Percentiles rank a stretch among this genome's conserved stretches.
Conservation (phyloP, 352 stramenopile genomes). For the Halophytophthora polymorphica region DNA sequence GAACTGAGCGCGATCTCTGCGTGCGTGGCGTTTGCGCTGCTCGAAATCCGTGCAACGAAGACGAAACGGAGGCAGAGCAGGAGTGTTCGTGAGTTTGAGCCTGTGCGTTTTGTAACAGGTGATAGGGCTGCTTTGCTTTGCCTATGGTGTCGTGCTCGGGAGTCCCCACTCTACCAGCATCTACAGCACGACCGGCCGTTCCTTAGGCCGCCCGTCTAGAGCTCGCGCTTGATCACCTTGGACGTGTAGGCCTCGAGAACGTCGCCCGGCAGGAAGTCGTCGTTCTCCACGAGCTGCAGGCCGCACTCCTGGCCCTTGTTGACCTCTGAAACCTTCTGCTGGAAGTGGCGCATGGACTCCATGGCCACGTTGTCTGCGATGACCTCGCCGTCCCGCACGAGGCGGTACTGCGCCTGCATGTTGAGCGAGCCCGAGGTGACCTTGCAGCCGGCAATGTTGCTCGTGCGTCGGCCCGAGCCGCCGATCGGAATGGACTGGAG, state of each 20-base stretch:
- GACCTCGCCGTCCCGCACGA: conserved; percentile 90
- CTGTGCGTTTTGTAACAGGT: neutral
- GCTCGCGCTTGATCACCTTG: conserved; percentile 63
- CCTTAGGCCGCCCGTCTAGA: conserved; percentile 30
- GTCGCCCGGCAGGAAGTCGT: conserved; percentile 94
- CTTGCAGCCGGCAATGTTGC: conserved; percentile 94
- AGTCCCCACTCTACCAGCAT: conserved; percentile 11
- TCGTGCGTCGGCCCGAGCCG: conserved; percentile 77
- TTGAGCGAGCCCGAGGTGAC: conserved; percentile 94
- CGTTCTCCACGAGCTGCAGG: conserved; percentile 91
- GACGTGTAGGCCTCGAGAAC: conserved; percentile 91
- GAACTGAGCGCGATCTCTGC: neutral
- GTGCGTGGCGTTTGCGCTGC: neutral
- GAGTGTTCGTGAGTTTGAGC: too few relatives aligned
- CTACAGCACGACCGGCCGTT: conserved; percentile 6
- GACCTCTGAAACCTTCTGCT: conserved; percentile 91
- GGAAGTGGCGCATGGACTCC: conserved; percentile 88
- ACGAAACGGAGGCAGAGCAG: neutral
- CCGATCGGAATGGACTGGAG: conserved; percentile 86
- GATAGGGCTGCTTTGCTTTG: conserved; percentile 2
- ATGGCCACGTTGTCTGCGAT: conserved; percentile 83
- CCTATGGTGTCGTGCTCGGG: conserved; percentile 24
- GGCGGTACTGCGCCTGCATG: conserved; percentile 77
- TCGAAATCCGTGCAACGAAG: neutral
- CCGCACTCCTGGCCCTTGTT: conserved; percentile 97